phyloP scores from a whole-genome alignment of 2,329 filamentous ascomycete genomes.

The Rasamsonia emersonii region DNA sequence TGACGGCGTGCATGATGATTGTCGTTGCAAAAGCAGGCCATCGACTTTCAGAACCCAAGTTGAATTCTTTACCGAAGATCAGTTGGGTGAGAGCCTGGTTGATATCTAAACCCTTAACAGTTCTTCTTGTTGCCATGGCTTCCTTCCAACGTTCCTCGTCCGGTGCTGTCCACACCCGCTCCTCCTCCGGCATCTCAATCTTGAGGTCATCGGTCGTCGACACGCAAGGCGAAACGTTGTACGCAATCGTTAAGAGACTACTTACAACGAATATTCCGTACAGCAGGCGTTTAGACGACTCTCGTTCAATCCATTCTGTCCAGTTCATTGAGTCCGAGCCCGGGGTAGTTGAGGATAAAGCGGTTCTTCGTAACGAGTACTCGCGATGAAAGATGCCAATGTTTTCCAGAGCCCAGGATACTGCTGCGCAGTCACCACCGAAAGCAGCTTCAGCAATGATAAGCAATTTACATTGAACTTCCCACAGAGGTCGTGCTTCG shows the following conservation, averaged over 20 bases:
- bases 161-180: constrained; percentile 22
- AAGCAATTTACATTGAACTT: constrained; percentile 22
- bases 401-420: constrained; percentile 14
- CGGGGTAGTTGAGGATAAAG: constrained; percentile 1
- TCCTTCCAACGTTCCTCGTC: constrained; percentile 19
- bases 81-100: constrained; percentile 17
- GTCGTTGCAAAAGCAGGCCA: constrained; percentile 21
- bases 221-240: constrained; percentile 23
- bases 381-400: constrained; percentile 11
- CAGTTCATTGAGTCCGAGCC: constrained; percentile 11
- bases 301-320: constrained; percentile 21
- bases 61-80: constrained; percentile 15
- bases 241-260: constrained; percentile 24
- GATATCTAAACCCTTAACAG: constrained; percentile 10
- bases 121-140: constrained; percentile 6
- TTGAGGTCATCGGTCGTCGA: constrained; percentile 24
- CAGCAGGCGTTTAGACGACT: constrained; percentile 22
- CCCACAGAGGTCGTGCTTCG: constrained; percentile 16
- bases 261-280: constrained; percentile 25
- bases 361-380: constrained; percentile 6
- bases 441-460: constrained; percentile 21
- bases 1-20: constrained; percentile 27
- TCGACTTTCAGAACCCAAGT: constrained; percentile 9
- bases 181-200: constrained; percentile 25
- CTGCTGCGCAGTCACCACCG: constrained; percentile 15